Evolutionary conservation across 805 yeast genomes (phyloP).

Genomic region (Lachancea dasiensis): DNA sequence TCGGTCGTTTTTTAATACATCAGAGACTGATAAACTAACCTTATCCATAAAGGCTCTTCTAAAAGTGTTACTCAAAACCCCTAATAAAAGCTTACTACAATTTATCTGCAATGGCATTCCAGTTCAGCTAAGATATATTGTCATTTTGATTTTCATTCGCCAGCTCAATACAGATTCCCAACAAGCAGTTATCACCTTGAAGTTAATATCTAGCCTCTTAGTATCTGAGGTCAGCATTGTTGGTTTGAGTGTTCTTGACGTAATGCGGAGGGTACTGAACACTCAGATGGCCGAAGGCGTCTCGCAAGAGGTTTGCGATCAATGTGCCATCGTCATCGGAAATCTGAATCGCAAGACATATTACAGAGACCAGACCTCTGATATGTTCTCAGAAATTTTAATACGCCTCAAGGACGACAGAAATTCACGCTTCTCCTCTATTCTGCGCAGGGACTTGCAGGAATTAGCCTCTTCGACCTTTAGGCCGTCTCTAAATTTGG

Average conservation of each 20-base stretch:
- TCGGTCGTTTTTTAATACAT: conserved; percentile 56
- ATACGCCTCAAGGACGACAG: conserved; percentile 34
- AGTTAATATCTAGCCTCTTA: conserved; percentile 51
- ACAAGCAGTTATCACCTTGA: conserved; percentile 34
- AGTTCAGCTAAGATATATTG: conserved; percentile 65
- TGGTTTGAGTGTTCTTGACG: conserved; percentile 80
- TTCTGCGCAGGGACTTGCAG: conserved; percentile 20
- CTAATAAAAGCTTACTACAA: conserved; percentile 44
- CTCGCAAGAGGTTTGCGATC: conserved; percentile 30
- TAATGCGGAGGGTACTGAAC: conserved; percentile 51
- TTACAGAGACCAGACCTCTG: conserved; percentile 81
- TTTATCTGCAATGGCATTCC: conserved; percentile 73
- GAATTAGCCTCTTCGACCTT: conserved; percentile 18
- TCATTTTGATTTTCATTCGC: conserved; percentile 44
- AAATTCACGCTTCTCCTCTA: conserved; percentile 22
- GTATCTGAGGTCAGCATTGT: conserved; percentile 76
- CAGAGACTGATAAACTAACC: conserved; percentile 54
- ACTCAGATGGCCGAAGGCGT: conserved; percentile 37
- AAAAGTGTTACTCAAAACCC: conserved; percentile 35
- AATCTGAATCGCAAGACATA: conserved; percentile 72
- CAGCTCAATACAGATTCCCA: conserved; percentile 21
- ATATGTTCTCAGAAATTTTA: conserved; percentile 66
- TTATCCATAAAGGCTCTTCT: conserved; percentile 50
- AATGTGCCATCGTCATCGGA: conserved; percentile 55
- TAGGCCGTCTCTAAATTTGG: conserved; percentile 23